Base-by-base conservation (phyloP, 495 filamentous ascomycete species). In the Aspergillus panamensis region DNA sequence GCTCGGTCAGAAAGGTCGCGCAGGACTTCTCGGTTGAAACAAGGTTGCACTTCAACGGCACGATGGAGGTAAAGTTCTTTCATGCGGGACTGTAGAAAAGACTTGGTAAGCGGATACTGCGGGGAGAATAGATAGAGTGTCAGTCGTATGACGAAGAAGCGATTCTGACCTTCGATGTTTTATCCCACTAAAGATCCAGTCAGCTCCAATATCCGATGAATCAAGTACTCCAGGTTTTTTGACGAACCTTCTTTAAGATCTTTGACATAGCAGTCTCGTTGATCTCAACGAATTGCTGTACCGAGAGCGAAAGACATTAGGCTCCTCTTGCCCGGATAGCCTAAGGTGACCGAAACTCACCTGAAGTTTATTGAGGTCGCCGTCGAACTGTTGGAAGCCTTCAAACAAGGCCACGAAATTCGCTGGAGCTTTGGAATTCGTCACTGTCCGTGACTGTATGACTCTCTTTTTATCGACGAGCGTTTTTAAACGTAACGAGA, bases 211-310 rank as follows among this genome's bases (percentile, higher is more conserved):
- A 53, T 53, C 55, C 30, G 33, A 53, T 20, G 37, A 51, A 45
- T 25, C 16, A 25, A 29, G 20, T n/a, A 52, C 7, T 21, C 48
- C 43, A 47, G 3, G n/a, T 31, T n/a, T 43, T 39, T 51, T 30
- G 40, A 64, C 71, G 52, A 66, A 87, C 85, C 83, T 98, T 98
- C 77, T 98, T 98, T 51, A 98, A 79, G 44, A 98, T 98, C 71
- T 98, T 98, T 19, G 94, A 96, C 71, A 96, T 95, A 21, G 92
- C 94, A 10, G 89, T 96, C 63, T 92, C 93, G 72, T 97, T 98
- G 66, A 97, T 89, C 66, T 97, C 92, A 50, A 98, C 90, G 67
- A 97, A 98, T 81, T 97, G 94, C 80, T 84, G 30, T 51, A 2
- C 25, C n/a, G 3, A 30, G 13, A 20, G 8, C 3, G 32, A 40